phyloP scores from a whole-genome alignment of 2,329 filamentous ascomycete genomes.

The Colletotrichum sp. region DNA sequence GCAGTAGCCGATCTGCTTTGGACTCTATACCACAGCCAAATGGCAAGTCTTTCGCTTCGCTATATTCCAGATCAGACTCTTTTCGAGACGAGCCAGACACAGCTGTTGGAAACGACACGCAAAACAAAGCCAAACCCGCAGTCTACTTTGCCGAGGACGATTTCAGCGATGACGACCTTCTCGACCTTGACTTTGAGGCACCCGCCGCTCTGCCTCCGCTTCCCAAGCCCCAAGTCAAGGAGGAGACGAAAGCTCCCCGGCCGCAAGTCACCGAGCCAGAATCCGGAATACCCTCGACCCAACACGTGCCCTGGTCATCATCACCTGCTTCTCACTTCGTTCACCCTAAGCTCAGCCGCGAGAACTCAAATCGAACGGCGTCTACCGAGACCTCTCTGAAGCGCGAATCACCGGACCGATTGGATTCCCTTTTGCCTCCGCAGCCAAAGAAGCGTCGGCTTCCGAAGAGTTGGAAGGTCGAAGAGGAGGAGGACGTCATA shows the following conservation, averaged over 20 bases:
- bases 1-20: conserved; percentile 12
- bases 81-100: conserved; percentile 47
- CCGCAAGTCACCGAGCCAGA: conserved; percentile 7
- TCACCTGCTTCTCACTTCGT: conserved; percentile 59
- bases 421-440: conserved; percentile 32
- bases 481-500: conserved; percentile 27
- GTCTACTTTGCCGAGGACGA: conserved; percentile 80
- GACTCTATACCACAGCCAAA: neutral
- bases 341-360: conserved; percentile 33
- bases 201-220: conserved; percentile 53
- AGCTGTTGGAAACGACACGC: neutral
- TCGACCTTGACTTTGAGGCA: conserved; percentile 73
- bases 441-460: conserved; percentile 67
- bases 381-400: conserved; percentile 39
- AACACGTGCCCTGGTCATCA: conserved; percentile 73
- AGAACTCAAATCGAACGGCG: conserved; percentile 20
- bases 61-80: conserved; percentile 51
- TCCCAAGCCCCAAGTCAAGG: conserved; percentile 28
- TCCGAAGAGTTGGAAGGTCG: conserved; percentile 51
- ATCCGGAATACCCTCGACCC: conserved; percentile 16
- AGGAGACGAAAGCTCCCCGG: conserved; percentile 25
- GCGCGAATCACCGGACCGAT: conserved; percentile 42
- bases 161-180: conserved; percentile 82
- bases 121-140: conserved; percentile 29
- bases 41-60: conserved; percentile 35